Conservation (phyloP, 257 asterid genomes). For the Nemophila menziesii region DNA sequence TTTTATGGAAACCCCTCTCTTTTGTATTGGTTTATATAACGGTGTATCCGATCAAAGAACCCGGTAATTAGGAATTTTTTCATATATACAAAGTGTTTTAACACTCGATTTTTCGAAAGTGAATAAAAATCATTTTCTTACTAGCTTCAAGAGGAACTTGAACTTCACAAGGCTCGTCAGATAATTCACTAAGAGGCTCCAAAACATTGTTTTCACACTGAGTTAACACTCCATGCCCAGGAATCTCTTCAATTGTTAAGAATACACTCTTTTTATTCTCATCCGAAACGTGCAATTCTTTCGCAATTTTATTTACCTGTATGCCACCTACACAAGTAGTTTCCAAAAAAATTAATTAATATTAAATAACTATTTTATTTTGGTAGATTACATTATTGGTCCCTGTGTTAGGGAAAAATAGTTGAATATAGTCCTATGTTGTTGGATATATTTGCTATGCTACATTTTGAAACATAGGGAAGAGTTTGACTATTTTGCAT, state of each 20-base stretch:
- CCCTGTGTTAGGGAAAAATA: too few relatives aligned
- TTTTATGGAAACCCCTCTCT: too few relatives aligned
- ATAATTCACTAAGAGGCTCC: constrained; percentile 21
- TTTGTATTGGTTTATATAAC: too few relatives aligned
- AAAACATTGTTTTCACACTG: constrained; percentile 14
- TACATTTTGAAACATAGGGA: too few relatives aligned
- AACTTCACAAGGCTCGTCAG: constrained; percentile 32
- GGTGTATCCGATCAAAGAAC: too few relatives aligned
- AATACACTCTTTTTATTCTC: constrained; percentile 21
- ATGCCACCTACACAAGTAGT: constrained; percentile 27
- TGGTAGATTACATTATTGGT: too few relatives aligned
- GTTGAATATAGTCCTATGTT: too few relatives aligned
- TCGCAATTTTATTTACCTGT: constrained; percentile 23
- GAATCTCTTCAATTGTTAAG: constrained; percentile 44
- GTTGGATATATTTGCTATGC: too few relatives aligned
- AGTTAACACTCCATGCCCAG: constrained; percentile 21
- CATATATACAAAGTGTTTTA: not conserved
- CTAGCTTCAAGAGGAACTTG: constrained; percentile 16
- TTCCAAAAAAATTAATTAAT: too few relatives aligned
- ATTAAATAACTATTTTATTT: too few relatives aligned
- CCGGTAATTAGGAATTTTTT: too few relatives aligned
- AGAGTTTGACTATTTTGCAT: too few relatives aligned
- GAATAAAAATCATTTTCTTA: constrained; percentile 41
- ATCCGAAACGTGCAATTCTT: constrained; percentile 18
- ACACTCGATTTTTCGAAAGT: constrained; percentile 17